These are phyloP conservation scores for Earliella scabrosa DNA, from an alignment of 1,284 basidiomycete genomes.

Conservation along the genomic window DNA sequence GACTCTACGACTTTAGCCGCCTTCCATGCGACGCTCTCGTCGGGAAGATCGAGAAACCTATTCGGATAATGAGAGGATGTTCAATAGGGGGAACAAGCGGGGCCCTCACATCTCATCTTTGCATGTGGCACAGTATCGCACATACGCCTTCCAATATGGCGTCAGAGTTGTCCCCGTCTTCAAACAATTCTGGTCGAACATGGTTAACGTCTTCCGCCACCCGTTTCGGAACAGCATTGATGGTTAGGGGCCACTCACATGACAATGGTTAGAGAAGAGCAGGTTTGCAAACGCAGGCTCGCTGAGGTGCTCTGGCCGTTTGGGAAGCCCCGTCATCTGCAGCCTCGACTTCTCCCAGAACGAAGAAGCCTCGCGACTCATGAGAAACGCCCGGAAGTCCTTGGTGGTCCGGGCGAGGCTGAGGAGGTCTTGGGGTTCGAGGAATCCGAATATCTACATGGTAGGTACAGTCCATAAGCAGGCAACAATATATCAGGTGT, in stretches of 20 bases:
- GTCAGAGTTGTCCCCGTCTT: neutral
- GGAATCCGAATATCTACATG: conserved; percentile 48
- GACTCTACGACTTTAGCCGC: too few relatives aligned
- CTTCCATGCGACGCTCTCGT: too few relatives aligned
- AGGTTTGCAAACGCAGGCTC: conserved; percentile 34
- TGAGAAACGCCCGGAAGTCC: conserved; percentile 39
- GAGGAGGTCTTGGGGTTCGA: conserved; percentile 51
- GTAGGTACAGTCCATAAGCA: neutral
- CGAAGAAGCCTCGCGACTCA: conserved; percentile 37
- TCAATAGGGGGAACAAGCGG: too few relatives aligned
- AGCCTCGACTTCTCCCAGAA: conserved; percentile 43
- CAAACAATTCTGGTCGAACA: neutral
- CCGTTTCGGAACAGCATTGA: neutral
- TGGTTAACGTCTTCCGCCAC: too few relatives aligned
- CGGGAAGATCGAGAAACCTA: neutral
- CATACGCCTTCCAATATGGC: neutral
- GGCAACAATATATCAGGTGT: too few relatives aligned
- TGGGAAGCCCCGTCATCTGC: conserved; percentile 23
- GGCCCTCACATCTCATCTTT: neutral
- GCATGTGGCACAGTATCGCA: neutral
- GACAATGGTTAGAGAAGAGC: conserved; percentile 28
- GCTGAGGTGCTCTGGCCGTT: conserved; percentile 35
- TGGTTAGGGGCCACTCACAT: conserved; percentile 18
- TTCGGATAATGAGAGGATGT: neutral
- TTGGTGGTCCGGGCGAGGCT: conserved; percentile 43